Base-by-base conservation (phyloP, 192 early-diverging fungal genomes). In the Diversispora epigaea region DNA sequence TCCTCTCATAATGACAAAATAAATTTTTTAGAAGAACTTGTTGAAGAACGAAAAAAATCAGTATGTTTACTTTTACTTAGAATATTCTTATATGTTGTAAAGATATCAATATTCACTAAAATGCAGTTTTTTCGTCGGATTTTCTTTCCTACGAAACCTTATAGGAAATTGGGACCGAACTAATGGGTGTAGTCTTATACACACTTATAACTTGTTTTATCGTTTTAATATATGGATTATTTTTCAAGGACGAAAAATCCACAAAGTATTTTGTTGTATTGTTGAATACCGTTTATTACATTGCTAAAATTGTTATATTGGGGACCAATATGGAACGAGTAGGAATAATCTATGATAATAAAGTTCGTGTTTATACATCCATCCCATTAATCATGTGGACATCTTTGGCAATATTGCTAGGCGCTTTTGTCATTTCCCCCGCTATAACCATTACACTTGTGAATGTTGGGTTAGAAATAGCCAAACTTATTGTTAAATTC, bases 131-230 rank as follows among this genome's bases (percentile, higher is more conserved):
- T 10, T 22, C 14, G 47, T 14, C 47, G 47, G 21, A 22, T 58
- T 7, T 21, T 21, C 9, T 22, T 58, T 58, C 19, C 19, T 58
- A 58, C 3, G 57, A 58, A 58, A 58, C 9, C 57, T 58, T 25
- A 58, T 65, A 65, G 63, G 63, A 65, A 66, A 66, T 66, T 9
- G 64, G 64, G 21, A 44, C 41, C n/a, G 64, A 66, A 46, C n/a
- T 47, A 66, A 47, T 66, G 15, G 41, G 64, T 46, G 6, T n/a
- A 10, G 44, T 66, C 25, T 21, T 66, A 44, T 66, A 47, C 44
- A 66, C 64, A 47, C 19, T 47, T 66, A 66, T 47, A 46, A 66
- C 44, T 22, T 7, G 17, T 66, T 4, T 66, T n/a, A 66, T 66
- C 64, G 44, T 47, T 66, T 46, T 19, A n/a, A 46, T 66, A 21